Evolutionary conservation across 805 yeast species (phyloP).

Genomic region (Metschnikowia santaceciliae): DNA sequence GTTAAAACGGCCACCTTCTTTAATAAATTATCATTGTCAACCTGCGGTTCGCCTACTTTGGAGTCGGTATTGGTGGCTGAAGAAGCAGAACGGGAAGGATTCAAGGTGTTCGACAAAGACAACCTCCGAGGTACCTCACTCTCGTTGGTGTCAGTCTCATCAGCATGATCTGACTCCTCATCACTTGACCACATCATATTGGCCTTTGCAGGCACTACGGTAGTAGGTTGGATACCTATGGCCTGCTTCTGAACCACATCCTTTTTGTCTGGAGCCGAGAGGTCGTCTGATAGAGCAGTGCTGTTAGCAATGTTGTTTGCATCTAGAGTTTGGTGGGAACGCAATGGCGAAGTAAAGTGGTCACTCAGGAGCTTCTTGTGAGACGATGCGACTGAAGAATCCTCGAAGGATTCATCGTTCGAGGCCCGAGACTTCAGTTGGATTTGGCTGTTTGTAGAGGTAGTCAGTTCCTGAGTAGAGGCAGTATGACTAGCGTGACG

Average conservation of each 20-base stretch:
- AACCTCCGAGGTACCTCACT: slow-evolving; percentile 7
- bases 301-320: slow-evolving; percentile 3
- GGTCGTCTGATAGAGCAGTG: slow-evolving; percentile 10
- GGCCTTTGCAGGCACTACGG: slow-evolving; percentile 82
- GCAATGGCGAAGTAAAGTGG: background rate
- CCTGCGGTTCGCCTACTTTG: background rate
- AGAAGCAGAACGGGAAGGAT: background rate
- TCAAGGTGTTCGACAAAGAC: slow-evolving; percentile 6
- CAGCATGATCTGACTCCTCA: slow-evolving; percentile 48
- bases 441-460: background rate
- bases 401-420: background rate
- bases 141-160: background rate
- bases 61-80: background rate
- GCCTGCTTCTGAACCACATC: slow-evolving; percentile 18
- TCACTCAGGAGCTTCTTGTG: background rate
- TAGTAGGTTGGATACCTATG: slow-evolving; percentile 54
- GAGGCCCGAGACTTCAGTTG: slow-evolving; percentile 1
- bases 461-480: background rate
- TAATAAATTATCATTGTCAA: background rate
- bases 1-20: background rate
- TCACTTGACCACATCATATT: slow-evolving; percentile 86
- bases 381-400: background rate
- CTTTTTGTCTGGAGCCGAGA: slow-evolving; percentile 14
- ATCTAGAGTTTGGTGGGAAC: background rate
- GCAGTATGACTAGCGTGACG: background rate